Percentiles rank a stretch among this genome's conserved stretches.
These are phyloP conservation scores for Candida sanyaensis DNA, from an alignment of 1,139 yeast species.

Conservation along the genomic window DNA sequence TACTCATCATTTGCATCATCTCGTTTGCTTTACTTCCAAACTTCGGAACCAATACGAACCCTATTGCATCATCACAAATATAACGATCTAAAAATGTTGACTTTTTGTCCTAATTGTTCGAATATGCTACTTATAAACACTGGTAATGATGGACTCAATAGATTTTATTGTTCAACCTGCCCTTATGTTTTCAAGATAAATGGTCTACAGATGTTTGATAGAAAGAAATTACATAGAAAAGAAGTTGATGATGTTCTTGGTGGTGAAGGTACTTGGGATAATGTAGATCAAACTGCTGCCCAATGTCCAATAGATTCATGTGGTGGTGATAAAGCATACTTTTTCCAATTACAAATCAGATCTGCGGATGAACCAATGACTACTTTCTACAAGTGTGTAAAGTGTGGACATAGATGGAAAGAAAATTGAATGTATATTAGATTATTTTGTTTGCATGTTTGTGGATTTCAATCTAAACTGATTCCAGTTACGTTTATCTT, in stretches of 20 bases:
- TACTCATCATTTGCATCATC: background rate
- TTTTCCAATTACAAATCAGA: conserved; percentile 94
- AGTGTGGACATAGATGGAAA: conserved; percentile 95
- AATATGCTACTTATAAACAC: conserved; percentile 68
- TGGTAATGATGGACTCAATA: conserved; percentile 45
- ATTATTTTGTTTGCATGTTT: background rate
- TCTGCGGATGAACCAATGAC: conserved; percentile 96
- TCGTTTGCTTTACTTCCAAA: background rate
- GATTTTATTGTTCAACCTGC: conserved; percentile 88
- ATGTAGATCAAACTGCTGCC: conserved; percentile 86
- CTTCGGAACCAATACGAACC: background rate
- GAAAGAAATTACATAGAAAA: conserved; percentile 80
- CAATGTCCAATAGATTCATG: conserved; percentile 90
- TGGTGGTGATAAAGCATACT: conserved; percentile 90
- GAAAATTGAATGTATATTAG: conserved; percentile 57
- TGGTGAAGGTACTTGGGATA: conserved; percentile 98
- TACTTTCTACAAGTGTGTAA: conserved; percentile 90
- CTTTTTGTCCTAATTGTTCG: conserved; percentile 92
- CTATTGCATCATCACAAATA: background rate
- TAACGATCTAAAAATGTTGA: conserved; percentile 54
- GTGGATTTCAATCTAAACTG: conserved; percentile 10
- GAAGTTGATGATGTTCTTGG: conserved; percentile 96
- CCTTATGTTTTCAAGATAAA: conserved; percentile 90
- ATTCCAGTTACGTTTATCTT: conserved; percentile 12
- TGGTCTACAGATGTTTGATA: conserved; percentile 81